Evolutionary conservation across 2,329 filamentous ascomycete genomes (phyloP).

Genomic region (Fusarium tupiense): DNA sequence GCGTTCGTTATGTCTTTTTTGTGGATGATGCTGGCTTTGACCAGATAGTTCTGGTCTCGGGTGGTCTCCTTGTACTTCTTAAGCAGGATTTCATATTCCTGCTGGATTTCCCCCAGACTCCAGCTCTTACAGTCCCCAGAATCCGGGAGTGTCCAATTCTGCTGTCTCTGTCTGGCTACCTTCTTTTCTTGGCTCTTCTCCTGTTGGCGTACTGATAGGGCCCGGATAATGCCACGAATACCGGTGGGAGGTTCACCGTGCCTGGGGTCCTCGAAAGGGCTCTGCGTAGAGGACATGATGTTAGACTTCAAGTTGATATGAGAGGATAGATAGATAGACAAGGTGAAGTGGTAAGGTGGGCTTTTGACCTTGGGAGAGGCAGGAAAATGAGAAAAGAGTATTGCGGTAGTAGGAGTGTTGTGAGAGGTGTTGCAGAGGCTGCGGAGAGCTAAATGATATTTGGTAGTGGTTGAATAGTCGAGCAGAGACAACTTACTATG

Average conservation of each 20-base stretch:
- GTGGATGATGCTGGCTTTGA: neutral
- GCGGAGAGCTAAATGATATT: neutral
- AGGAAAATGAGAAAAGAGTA: neutral
- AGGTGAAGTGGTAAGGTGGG: neutral
- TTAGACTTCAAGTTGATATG: neutral
- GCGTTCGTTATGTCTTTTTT: neutral
- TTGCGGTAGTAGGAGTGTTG: neutral
- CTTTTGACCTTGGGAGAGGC: too few relatives aligned
- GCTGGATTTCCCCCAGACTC: neutral
- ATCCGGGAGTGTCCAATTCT: neutral
- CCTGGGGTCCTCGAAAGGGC: rapidly evolving
- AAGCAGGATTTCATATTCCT: neutral
- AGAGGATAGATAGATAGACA: rapidly evolving
- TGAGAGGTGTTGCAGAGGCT: neutral
- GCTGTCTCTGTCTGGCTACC: neutral
- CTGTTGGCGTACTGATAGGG: neutral
- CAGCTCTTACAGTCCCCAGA: neutral
- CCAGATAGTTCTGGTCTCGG: neutral
- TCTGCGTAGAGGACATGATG: neutral
- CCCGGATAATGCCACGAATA: neutral
- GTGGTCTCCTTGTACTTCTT: neutral
- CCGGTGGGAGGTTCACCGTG: neutral
- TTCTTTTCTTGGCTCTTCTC: neutral
- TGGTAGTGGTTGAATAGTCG: neutral
- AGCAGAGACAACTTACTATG: neutral